These are phyloP conservation scores for Plasmodium falciparum DNA, from an alignment of 169 alveolate genomes.

Conservation along the genomic window DNA sequence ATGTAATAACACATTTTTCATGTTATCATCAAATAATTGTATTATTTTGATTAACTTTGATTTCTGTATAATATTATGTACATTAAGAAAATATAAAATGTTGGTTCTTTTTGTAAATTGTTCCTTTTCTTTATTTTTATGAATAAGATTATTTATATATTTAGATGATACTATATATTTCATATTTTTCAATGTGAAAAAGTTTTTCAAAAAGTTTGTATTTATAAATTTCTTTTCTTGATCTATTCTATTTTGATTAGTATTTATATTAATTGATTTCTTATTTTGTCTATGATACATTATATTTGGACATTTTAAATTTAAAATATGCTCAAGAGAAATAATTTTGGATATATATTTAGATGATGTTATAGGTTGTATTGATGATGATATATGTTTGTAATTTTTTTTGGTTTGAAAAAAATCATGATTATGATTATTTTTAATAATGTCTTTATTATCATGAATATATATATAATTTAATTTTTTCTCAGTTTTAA, in stretches of 20 bases:
- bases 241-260: background rate
- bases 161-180: slow-evolving; percentile 10
- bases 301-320: too few relatives aligned
- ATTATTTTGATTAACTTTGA: slow-evolving; percentile 7
- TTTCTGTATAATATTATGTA: slow-evolving; percentile 11
- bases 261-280: background rate
- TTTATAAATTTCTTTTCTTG: background rate
- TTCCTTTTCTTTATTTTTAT: slow-evolving; percentile 6
- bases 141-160: slow-evolving; percentile 11
- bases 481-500: too few relatives aligned
- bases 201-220: slow-evolving; percentile 1
- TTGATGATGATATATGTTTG: too few relatives aligned
- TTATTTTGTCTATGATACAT: too few relatives aligned
- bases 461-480: too few relatives aligned
- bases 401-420: too few relatives aligned
- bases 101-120: slow-evolving; percentile 2
- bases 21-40: slow-evolving; percentile 9
- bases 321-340: too few relatives aligned
- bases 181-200: slow-evolving; percentile 55
- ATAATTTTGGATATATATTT: too few relatives aligned
- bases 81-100: slow-evolving; percentile 18
- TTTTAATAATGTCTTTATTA: too few relatives aligned
- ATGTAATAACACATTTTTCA: background rate
- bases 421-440: too few relatives aligned
- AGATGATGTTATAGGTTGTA: too few relatives aligned